Evolutionary conservation across 2,329 filamentous ascomycete species (phyloP).

Genomic region (Fusarium redolens): DNA sequence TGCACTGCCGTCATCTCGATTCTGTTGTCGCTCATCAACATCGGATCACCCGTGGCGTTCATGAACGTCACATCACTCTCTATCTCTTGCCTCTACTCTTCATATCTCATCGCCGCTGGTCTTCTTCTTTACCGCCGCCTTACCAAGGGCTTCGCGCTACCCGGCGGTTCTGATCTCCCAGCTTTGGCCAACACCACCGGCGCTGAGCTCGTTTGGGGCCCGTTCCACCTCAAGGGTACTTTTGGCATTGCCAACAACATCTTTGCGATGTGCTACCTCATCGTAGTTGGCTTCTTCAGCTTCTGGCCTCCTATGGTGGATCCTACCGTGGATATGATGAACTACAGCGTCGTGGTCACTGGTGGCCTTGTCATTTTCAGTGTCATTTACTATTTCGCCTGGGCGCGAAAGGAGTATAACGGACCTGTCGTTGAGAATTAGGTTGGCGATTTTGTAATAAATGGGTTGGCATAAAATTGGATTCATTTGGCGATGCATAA

Average conservation of each 20-base stretch:
- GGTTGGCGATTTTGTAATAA: fast-evolving
- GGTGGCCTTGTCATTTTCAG: conserved; percentile 56
- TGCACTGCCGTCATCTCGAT: conserved; percentile 44
- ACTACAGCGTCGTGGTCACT: conserved; percentile 60
- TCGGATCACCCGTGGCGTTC: conserved; percentile 48
- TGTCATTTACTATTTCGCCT: conserved; percentile 58
- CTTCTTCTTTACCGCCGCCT: conserved; percentile 47
- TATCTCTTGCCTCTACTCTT: conserved; percentile 46
- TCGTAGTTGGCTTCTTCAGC: conserved; percentile 67
- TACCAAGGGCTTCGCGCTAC: conserved; percentile 43
- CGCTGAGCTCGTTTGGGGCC: conserved; percentile 60
- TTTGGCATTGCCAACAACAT: conserved; percentile 65
- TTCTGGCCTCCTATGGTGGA: conserved; percentile 59
- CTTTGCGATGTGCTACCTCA: conserved; percentile 63
- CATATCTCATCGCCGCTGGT: conserved; percentile 46
- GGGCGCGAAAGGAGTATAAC: conserved; percentile 57
- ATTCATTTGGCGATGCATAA: background rate
- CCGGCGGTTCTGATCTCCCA: conserved; percentile 38
- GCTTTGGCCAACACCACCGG: conserved; percentile 47
- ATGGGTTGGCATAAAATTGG: background rate
- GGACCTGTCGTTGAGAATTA: conserved; percentile 55
- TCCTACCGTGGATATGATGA: conserved; percentile 54
- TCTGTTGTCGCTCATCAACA: conserved; percentile 50
- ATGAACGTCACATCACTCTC: conserved; percentile 47
- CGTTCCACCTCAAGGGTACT: conserved; percentile 63